Evolutionary conservation across 177 flowering plant genomes (phyloP).

Genomic region (Vitis hybrid): DNA sequence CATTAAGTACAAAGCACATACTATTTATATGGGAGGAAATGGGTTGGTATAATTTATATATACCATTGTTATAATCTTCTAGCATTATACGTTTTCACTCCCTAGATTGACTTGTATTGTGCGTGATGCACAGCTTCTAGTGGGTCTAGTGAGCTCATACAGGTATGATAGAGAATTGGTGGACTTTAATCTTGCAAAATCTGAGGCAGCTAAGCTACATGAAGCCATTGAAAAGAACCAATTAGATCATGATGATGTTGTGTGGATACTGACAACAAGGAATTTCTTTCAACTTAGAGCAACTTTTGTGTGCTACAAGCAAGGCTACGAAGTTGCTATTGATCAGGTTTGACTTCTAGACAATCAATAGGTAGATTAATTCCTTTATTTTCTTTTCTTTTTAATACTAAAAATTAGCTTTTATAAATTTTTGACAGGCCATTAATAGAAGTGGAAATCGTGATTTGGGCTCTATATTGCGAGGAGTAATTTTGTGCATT

Average conservation of each 20-base stretch:
- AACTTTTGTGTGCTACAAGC: conserved; percentile 59
- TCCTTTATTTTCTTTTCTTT: background rate
- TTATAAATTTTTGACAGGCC: conserved; percentile 36
- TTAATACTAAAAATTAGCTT: background rate
- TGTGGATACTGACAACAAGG: conserved; percentile 64
- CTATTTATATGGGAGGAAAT: too few species aligned
- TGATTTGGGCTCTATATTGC: conserved; percentile 19
- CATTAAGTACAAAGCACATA: too few species aligned
- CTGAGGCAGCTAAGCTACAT: conserved; percentile 55
- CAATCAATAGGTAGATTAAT: background rate
- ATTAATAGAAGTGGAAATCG: conserved; percentile 43
- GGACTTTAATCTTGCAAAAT: conserved; percentile 40
- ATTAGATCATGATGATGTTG: conserved; percentile 48
- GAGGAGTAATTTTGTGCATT: too few species aligned
- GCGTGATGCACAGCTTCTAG: conserved; percentile 47
- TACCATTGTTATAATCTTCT: too few species aligned
- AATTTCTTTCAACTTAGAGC: conserved; percentile 64
- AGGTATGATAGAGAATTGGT: conserved; percentile 62
- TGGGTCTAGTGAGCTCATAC: conserved; percentile 69
- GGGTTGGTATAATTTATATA: too few species aligned
- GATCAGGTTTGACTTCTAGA: conserved; percentile 41
- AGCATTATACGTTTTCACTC: too few species aligned
- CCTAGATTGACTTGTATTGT: too few species aligned
- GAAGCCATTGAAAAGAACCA: conserved; percentile 51
- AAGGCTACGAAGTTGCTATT: conserved; percentile 44